Percentiles rank a stretch among this genome's conserved stretches.
These are phyloP conservation scores for Solanum pimpinellifolium DNA, from an alignment of 257 asterid species.

Conservation along the genomic window DNA sequence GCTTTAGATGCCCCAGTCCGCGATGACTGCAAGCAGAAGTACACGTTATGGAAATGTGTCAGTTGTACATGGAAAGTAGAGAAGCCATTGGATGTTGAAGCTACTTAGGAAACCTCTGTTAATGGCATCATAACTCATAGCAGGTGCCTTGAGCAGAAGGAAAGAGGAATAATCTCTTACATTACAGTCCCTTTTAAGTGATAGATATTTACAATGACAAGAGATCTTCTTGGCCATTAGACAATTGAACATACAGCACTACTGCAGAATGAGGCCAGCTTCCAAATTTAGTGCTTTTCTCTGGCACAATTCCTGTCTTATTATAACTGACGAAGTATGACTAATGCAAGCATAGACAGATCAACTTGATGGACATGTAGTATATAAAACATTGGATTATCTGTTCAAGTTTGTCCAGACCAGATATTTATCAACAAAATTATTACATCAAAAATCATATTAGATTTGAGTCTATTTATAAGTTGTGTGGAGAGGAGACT, in stretches of 20 bases:
- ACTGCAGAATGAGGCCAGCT: neutral
- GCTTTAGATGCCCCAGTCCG: slow-evolving; percentile 37
- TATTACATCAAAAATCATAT: neutral
- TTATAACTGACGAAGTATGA: neutral
- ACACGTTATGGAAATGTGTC: neutral
- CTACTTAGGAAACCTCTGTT: neutral
- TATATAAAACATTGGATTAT: neutral
- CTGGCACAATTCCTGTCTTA: neutral
- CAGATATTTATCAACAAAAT: neutral
- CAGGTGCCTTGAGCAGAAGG: neutral
- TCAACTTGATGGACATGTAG: neutral
- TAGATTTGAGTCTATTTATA: neutral
- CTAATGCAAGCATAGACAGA: neutral
- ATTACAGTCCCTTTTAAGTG: neutral
- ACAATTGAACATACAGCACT: neutral
- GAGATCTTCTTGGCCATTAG: neutral
- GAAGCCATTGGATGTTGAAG: neutral
- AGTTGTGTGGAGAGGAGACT: neutral
- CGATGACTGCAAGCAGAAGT: slow-evolving; percentile 3
- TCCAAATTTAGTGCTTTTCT: neutral
- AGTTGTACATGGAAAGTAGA: neutral
- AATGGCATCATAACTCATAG: neutral
- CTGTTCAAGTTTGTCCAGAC: neutral
- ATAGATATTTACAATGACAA: neutral
- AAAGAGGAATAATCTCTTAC: neutral